Evolutionary conservation across 73 alveolate species (phyloP).

Genomic region (Paramecium tetraurelia): DNA sequence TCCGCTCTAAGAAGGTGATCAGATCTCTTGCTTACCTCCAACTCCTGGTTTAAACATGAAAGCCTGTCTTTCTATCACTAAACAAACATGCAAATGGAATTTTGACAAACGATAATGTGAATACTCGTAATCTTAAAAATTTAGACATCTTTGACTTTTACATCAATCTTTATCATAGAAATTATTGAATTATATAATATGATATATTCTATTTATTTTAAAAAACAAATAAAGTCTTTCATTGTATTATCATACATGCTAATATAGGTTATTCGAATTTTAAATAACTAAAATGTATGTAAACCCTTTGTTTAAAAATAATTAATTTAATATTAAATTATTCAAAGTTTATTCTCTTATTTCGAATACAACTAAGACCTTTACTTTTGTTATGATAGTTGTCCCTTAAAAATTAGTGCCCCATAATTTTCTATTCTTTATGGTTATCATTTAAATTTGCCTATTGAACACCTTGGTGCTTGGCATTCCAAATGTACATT

Average conservation of each 20-base stretch:
- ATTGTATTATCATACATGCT: too few relatives aligned
- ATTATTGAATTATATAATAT: neutral
- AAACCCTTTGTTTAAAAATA: too few relatives aligned
- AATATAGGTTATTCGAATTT: too few relatives aligned
- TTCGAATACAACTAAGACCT: neutral
- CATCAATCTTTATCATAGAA: neutral
- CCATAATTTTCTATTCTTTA: neutral
- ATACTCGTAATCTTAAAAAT: neutral
- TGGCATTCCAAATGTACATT: neutral
- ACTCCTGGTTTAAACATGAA: constrained; percentile 15
- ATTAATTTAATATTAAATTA: too few relatives aligned
- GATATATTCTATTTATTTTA: neutral
- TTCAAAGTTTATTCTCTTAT: neutral
- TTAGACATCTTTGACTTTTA: neutral
- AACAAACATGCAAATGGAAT: neutral
- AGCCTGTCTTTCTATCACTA: neutral
- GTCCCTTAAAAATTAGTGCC: neutral
- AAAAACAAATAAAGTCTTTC: too few relatives aligned
- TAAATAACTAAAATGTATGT: too few relatives aligned
- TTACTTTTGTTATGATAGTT: neutral
- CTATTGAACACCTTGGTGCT: neutral
- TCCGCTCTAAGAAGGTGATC: neutral
- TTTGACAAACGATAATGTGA: neutral
- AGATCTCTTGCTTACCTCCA: neutral
- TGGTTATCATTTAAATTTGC: neutral